Evolutionary conservation across 305 asterid species (phyloP).

Genomic region (Solanum aculeatissimum): DNA sequence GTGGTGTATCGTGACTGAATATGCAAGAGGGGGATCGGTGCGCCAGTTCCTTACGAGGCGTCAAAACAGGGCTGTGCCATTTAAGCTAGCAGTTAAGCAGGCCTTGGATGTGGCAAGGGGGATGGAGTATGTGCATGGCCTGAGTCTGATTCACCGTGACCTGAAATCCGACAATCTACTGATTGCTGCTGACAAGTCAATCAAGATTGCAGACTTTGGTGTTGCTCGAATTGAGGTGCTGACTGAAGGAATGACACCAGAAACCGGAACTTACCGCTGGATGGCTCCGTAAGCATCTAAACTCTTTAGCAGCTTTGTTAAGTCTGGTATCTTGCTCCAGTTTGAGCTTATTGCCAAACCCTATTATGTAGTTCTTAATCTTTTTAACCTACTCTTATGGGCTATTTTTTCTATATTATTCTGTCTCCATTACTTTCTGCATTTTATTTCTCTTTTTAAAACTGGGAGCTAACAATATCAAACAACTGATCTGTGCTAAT

Average conservation of each 20-base stretch:
- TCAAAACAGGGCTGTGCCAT: constrained; percentile 79
- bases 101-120: constrained; percentile 97
- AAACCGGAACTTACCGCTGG: constrained; percentile 98
- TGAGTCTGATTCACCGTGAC: constrained; percentile 83
- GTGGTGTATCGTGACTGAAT: constrained; percentile 95
- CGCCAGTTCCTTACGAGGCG: constrained; percentile 80
- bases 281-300: constrained; percentile 92
- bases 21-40: constrained; percentile 98
- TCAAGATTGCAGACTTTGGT: constrained; percentile 95
- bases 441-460: not conserved
- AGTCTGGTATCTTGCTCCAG: not conserved
- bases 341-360: not conserved
- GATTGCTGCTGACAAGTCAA: constrained; percentile 84
- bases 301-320: not conserved
- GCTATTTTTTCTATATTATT: too few species aligned
- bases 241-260: constrained; percentile 99
- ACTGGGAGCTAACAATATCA: too few species aligned
- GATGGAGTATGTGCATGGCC: constrained; percentile 87
- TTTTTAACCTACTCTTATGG: not conserved
- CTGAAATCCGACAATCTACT: constrained; percentile 92
- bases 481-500: too few species aligned
- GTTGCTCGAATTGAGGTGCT: constrained; percentile 97
- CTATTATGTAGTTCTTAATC: not conserved
- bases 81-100: constrained; percentile 94
- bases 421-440: not conserved